Evolutionary conservation across 208 protist species (phyloP).

Genomic region (Herpetomonas tarakana): DNA sequence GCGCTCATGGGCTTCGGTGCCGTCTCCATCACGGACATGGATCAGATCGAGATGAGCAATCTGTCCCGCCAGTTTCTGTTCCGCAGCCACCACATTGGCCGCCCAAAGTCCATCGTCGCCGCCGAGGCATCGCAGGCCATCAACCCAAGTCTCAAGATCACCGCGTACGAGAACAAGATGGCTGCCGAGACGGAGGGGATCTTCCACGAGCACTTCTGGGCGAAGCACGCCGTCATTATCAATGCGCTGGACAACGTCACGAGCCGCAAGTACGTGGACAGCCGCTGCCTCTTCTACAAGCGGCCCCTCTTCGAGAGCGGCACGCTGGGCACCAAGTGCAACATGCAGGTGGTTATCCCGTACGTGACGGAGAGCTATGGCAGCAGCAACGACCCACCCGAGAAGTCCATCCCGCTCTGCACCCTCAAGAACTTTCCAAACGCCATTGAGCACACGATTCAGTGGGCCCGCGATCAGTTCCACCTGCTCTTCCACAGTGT

Average conservation of each 20-base stretch:
- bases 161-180: conserved; percentile 87
- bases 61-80: conserved; percentile 99
- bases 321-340: conserved; percentile 99
- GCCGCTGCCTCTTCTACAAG: conserved; percentile 94
- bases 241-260: conserved; percentile 99
- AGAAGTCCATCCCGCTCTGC: conserved; percentile 99
- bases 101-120: conserved; percentile 95
- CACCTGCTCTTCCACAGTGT: conserved; percentile 79
- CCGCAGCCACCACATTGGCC: conserved; percentile 93
- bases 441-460: conserved; percentile 98
- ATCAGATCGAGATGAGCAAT: conserved; percentile 99
- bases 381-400: conserved; percentile 96
- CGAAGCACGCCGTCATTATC: conserved; percentile 89
- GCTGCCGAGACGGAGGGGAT: conserved; percentile 95
- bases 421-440: conserved; percentile 99
- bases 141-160: conserved; percentile 92
- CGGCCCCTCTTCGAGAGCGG: conserved; percentile 99
- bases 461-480: conserved; percentile 94
- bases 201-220: conserved; percentile 97
- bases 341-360: conserved; percentile 97
- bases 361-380: conserved; percentile 98
- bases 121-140: conserved; percentile 90
- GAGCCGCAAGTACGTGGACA: conserved; percentile 96
- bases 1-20: conserved; percentile 97
- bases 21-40: conserved; percentile 99